phyloP scores from a whole-genome alignment of 2,329 filamentous ascomycete genomes.

The Penicillium sp. region DNA sequence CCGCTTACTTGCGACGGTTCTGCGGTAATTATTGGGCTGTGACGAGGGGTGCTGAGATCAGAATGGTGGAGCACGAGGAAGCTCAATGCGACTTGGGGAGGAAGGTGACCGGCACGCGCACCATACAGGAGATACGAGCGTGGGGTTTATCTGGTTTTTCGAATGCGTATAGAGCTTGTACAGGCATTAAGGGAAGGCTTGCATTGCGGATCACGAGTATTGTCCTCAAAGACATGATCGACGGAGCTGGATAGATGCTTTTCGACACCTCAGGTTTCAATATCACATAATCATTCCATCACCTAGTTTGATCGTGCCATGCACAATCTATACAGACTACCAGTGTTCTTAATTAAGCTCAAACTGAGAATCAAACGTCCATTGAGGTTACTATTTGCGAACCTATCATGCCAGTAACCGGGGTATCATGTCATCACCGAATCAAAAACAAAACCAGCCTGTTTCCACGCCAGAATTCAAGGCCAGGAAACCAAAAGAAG shows the following conservation, averaged over 20 bases:
- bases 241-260: constrained; percentile 9
- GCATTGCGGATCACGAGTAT: constrained; percentile 4
- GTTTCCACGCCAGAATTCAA: constrained; percentile 7
- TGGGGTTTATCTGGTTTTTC: no score
- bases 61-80: constrained; percentile 6
- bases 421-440: constrained; percentile 34
- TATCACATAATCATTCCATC: constrained; percentile 7
- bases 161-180: background rate
- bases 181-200: constrained; percentile 1
- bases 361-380: constrained; percentile 1
- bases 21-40: background rate
- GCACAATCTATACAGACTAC: background rate
- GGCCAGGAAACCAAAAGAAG: constrained; percentile 2
- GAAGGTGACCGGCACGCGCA: constrained; percentile 2
- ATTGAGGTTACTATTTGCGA: constrained; percentile 11
- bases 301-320: background rate
- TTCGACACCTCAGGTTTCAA: constrained; percentile 25
- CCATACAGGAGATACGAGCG: background rate
- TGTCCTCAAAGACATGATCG: constrained; percentile 13
- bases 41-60: constrained; percentile 1
- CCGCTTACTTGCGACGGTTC: background rate
- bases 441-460: constrained; percentile 17
- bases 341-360: background rate
- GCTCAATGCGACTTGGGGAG: constrained; percentile 11
- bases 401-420: constrained; percentile 17